Evolutionary conservation across 2,329 filamentous ascomycete genomes (phyloP).

Genomic region (Ascochyta lentis): DNA sequence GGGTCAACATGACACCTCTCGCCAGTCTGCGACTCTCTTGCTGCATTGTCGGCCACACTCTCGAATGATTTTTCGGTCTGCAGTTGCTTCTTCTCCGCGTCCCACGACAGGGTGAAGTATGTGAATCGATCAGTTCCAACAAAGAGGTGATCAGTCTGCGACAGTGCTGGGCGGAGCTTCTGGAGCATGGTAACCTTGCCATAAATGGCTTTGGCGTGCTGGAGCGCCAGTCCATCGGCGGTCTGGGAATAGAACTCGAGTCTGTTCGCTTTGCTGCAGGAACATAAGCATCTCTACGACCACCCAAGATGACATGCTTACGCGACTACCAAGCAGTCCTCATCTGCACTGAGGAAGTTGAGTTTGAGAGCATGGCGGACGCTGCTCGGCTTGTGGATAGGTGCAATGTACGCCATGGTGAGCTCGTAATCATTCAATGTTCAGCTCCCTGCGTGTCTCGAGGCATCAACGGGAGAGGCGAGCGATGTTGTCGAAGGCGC

Average conservation of each 20-base stretch:
- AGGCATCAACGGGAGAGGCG: slow-evolving; percentile 1
- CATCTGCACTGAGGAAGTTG: slow-evolving; percentile 73
- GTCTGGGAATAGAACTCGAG: slow-evolving; percentile 81
- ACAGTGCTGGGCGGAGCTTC: slow-evolving; percentile 76
- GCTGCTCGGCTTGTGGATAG: slow-evolving; percentile 91
- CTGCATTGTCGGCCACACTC: slow-evolving; percentile 66
- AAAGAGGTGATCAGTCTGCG: slow-evolving; percentile 83
- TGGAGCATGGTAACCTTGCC: slow-evolving; percentile 88
- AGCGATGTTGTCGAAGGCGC: slow-evolving; percentile 6
- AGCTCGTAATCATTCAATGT: background rate
- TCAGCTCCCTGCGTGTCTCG: background rate
- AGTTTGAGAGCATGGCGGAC: slow-evolving; percentile 86
- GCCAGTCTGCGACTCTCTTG: slow-evolving; percentile 78
- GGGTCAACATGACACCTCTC: slow-evolving; percentile 87
- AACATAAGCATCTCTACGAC: slow-evolving; percentile 16
- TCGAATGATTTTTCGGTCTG: slow-evolving; percentile 65
- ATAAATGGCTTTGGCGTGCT: slow-evolving; percentile 76
- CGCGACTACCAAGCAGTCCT: slow-evolving; percentile 88
- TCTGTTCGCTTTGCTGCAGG: slow-evolving; percentile 74
- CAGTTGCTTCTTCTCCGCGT: slow-evolving; percentile 62
- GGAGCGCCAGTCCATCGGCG: slow-evolving; percentile 65
- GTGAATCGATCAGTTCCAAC: slow-evolving; percentile 88
- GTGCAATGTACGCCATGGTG: slow-evolving; percentile 89
- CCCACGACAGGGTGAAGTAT: slow-evolving; percentile 91
- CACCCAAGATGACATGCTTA: slow-evolving; percentile 56